These are phyloP conservation scores for Monilinia vaccinii-corymbosi DNA, from an alignment of 2,329 filamentous ascomycete species.

Conservation along the genomic window DNA sequence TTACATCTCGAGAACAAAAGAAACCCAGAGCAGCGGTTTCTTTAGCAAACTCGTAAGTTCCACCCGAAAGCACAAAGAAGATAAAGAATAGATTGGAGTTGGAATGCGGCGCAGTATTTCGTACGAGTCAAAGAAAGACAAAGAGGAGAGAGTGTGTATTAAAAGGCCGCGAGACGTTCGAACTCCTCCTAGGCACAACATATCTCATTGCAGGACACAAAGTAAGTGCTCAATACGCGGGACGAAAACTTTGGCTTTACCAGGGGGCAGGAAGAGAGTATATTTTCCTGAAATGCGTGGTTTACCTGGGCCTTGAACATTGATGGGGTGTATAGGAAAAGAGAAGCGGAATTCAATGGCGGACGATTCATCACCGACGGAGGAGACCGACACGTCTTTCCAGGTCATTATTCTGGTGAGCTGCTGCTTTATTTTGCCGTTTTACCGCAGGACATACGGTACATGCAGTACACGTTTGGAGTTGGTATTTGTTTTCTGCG, in stretches of 20 bases:
- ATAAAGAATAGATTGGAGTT: not conserved
- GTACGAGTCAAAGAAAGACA: not conserved
- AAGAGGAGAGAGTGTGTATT: not conserved
- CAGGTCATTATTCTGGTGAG: conserved; percentile 70
- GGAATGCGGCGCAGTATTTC: not conserved
- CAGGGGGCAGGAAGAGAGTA: not conserved
- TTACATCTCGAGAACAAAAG: not conserved
- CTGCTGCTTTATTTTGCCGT: conserved; percentile 26
- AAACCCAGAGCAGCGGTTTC: not conserved
- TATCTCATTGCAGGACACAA: not conserved
- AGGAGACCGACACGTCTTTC: conserved; percentile 31
- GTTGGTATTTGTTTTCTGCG: not conserved
- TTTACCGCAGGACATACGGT: too few relatives aligned
- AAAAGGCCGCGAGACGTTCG: not conserved
- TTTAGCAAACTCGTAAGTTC: too few relatives aligned
- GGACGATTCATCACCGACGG: conserved; percentile 8
- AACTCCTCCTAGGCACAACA: not conserved
- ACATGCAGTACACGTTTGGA: not conserved
- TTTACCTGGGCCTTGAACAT: too few relatives aligned
- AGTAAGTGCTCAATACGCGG: not conserved
- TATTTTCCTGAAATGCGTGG: not conserved
- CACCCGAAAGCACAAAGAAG: not conserved
- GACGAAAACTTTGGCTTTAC: not conserved
- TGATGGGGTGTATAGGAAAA: not conserved
- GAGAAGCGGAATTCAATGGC: not conserved